phyloP scores from a whole-genome alignment of 208 protist species.

The Trypanosoma rangeli region DNA sequence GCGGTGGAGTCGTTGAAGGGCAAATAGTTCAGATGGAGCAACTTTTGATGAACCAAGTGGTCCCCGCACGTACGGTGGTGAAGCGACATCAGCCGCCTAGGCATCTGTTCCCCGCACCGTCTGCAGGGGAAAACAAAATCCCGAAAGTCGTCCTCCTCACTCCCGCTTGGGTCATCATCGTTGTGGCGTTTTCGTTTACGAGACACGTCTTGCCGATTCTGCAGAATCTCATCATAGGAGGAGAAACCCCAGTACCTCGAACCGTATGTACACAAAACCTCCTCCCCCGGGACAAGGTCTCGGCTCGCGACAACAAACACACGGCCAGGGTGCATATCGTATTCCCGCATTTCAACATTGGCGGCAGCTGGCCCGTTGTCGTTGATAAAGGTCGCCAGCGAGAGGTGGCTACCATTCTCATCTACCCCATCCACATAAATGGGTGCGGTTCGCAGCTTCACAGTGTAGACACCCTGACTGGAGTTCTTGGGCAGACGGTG shows the following conservation, averaged over 20 bases:
- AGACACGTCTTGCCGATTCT: conserved; percentile 1
- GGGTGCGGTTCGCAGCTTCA: conserved; percentile 58
- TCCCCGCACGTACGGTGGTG: conserved; percentile 74
- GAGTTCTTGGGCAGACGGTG: conserved; percentile 23
- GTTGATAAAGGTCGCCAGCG: conserved; percentile 88
- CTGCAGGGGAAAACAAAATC: conserved; percentile 46
- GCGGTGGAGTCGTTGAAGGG: conserved; percentile 73
- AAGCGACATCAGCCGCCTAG: conserved; percentile 41
- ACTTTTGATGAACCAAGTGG: conserved; percentile 37
- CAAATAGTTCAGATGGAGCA: conserved; percentile 60
- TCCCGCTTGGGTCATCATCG: conserved; percentile 9
- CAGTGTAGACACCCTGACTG: conserved; percentile 62
- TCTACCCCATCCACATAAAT: conserved; percentile 77
- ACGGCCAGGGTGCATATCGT: conserved; percentile 61
- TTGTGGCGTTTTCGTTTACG: conserved; percentile 8
- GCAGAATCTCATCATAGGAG: conserved; percentile 64
- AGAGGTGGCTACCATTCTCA: conserved; percentile 61
- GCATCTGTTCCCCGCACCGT: conserved; percentile 52
- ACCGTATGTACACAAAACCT: conserved; percentile 84
- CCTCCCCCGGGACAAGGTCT: conserved; percentile 72
- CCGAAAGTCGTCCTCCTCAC: conserved; percentile 11
- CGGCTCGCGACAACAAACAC: conserved; percentile 82
- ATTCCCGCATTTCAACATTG: conserved; percentile 85
- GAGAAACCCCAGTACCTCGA: conserved; percentile 85
- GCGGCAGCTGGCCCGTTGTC: conserved; percentile 65